A percentile compares a stretch with the other conserved stretches of the same genome.
These are phyloP conservation scores for Acanthamoeba triangularis DNA, from an alignment of 208 protist species.

Conservation along the genomic window DNA sequence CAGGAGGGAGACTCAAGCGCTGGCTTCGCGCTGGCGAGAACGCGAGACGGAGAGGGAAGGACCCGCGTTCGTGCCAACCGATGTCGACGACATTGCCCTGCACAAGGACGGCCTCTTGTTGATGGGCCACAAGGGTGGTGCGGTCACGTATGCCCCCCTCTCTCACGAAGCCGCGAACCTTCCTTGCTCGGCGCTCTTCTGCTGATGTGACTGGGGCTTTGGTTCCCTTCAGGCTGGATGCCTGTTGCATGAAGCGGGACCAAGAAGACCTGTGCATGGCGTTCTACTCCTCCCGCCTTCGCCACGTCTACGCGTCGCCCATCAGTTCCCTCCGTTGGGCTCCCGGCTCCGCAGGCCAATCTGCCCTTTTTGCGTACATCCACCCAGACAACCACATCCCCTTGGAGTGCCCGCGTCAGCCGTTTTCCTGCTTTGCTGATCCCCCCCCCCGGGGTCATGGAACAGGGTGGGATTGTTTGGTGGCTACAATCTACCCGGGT, in stretches of 20 bases:
- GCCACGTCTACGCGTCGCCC: background rate
- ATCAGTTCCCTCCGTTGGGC: constrained; percentile 24
- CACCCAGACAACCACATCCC: background rate
- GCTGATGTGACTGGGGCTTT: background rate
- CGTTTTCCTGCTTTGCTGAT: background rate
- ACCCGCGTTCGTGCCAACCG: background rate
- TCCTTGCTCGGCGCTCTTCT: background rate
- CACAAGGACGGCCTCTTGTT: constrained; percentile 5
- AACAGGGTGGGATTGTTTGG: constrained; percentile 34
- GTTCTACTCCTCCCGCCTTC: background rate
- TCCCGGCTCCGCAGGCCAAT: background rate
- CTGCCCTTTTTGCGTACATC: background rate
- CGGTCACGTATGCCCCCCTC: background rate
- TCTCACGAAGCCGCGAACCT: too few species aligned
- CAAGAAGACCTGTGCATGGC: constrained; percentile 1
- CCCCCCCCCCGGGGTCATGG: background rate
- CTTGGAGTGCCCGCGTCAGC: background rate
- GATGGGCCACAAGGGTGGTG: background rate
- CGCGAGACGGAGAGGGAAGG: background rate
- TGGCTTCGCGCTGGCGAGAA: constrained; percentile 5
- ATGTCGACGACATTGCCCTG: background rate
- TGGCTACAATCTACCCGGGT: constrained; percentile 35
- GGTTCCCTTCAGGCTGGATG: background rate
- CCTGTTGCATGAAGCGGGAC: constrained; percentile 8
- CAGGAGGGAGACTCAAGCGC: background rate